These are phyloP conservation scores for Choiromyces venosus DNA, from an alignment of 495 filamentous ascomycete species.

Conservation along the genomic window DNA sequence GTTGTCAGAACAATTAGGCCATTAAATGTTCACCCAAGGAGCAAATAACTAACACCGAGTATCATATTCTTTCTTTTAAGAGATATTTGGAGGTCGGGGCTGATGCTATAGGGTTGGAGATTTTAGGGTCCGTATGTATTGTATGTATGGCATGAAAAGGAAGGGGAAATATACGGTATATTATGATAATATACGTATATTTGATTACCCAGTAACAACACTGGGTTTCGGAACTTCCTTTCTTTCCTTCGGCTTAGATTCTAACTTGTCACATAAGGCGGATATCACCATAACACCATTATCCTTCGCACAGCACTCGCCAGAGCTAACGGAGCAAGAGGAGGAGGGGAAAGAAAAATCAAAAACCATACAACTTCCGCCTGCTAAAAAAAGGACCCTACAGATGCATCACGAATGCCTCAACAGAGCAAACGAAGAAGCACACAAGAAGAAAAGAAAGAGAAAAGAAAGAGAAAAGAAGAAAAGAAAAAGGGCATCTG, in stretches of 20 bases:
- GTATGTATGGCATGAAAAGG: no score
- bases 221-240: neutral
- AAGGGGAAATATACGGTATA: no score
- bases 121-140: no score
- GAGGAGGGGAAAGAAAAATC: neutral
- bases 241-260: neutral
- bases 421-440: neutral
- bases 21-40: no score
- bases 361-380: neutral
- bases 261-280: neutral
- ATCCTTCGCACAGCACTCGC: neutral
- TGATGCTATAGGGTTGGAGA: no score
- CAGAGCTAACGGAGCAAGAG: neutral
- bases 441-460: neutral
- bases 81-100: no score
- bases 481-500: slow-evolving; percentile 27
- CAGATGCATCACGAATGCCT: neutral
- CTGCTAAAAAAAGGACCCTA: neutral
- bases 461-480: neutral
- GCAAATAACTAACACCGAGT: no score
- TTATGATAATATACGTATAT: no score
- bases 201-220: neutral
- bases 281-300: neutral
- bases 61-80: no score
- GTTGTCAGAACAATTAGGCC: no score